Conservation (phyloP, 2,329 filamentous ascomycete genomes). For the Fusarium papillatum region DNA sequence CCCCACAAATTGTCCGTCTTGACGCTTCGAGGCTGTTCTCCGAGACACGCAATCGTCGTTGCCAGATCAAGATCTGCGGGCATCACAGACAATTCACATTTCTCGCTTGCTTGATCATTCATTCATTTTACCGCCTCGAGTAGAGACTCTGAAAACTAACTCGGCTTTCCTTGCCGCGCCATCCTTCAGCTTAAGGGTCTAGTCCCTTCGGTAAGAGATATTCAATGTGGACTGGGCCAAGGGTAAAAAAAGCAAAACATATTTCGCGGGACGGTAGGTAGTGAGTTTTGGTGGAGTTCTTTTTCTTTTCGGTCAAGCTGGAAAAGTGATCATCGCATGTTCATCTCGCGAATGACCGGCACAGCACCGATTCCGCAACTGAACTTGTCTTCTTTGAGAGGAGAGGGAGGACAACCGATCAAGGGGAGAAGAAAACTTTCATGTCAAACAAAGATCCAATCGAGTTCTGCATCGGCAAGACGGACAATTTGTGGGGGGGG, state of each 20-base stretch:
- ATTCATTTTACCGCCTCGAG: not conserved
- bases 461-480: not conserved
- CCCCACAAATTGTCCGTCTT: no score
- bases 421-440: not conserved
- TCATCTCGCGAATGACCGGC: conserved; percentile 22
- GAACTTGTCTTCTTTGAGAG: not conserved
- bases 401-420: not conserved
- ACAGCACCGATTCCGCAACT: not conserved
- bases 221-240: not conserved
- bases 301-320: not conserved
- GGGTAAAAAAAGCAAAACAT: not conserved
- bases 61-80: conserved; percentile 25
- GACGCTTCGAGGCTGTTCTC: conserved; percentile 17
- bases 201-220: not conserved
- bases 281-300: not conserved
- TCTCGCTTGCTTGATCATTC: conserved; percentile 7
- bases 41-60: conserved; percentile 10
- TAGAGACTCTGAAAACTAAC: not conserved
- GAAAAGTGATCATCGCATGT: conserved; percentile 22
- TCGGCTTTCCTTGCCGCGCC: conserved; percentile 5
- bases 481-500: not conserved
- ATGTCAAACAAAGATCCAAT: not conserved
- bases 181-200: not conserved
- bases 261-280: not conserved
- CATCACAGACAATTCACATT: conserved; percentile 32